phyloP scores from a whole-genome alignment of 495 filamentous ascomycete species.

The Penicillium egyptiacum region DNA sequence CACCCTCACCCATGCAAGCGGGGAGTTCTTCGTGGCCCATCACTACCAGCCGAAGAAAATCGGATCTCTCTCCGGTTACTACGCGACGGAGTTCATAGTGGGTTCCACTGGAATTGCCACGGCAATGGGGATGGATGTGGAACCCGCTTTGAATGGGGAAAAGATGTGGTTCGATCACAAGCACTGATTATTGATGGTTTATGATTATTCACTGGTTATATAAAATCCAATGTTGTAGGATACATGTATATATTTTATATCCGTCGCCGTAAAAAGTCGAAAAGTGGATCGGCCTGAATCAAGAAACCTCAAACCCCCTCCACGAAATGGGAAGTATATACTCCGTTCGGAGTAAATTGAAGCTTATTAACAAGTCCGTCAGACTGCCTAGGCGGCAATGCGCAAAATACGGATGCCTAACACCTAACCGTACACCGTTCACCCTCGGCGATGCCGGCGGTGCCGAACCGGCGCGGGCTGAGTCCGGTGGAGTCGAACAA shows the following conservation, averaged over 20 bases:
- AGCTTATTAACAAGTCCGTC: background rate
- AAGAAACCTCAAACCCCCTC: background rate
- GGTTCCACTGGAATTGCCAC: background rate
- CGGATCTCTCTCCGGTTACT: background rate
- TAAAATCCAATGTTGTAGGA: too few relatives aligned
- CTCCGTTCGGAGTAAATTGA: too few relatives aligned
- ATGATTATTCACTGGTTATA: background rate
- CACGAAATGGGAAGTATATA: too few relatives aligned
- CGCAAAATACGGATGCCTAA: background rate
- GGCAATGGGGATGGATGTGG: conserved; percentile 6
- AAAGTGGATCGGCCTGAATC: background rate
- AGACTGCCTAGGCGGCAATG: background rate
- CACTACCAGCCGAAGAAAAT: conserved; percentile 4
- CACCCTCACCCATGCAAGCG: conserved; percentile 3
- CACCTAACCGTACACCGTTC: background rate
- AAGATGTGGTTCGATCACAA: conserved; percentile 10
- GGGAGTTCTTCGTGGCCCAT: conserved; percentile 12
- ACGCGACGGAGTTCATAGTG: conserved; percentile 2
- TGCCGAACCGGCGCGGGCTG: background rate
- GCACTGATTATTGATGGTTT: background rate
- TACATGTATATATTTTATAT: background rate
- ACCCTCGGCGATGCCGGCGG: background rate
- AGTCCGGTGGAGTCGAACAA: conserved; percentile 9
- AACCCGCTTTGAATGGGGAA: conserved; percentile 5
- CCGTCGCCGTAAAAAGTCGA: background rate